Base-by-base conservation (phyloP, 169 alveolate genomes). In the Plasmodium vinckei region DNA sequence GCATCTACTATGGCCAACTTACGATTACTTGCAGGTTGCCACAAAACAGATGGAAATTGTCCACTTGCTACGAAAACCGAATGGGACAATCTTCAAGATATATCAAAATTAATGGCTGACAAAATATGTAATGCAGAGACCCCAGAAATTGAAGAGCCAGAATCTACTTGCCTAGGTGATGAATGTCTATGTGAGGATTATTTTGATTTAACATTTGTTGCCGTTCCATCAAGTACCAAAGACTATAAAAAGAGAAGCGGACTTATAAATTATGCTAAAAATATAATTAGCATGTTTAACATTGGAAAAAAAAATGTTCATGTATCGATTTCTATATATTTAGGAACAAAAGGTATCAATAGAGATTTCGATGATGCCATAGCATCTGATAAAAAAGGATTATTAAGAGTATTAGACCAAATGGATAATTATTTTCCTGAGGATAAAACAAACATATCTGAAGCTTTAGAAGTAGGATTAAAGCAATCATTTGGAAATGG, bases 1-100 rank as follows among this genome's bases (percentile, higher is more conserved):
- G 57, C 33, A 9, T 54, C 79, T 21, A 47, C 59, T 23, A 77
- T 77, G 33, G 33, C 51, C 33, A 77, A 77, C 21, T 64, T 77
- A 69, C 27, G 79, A 64, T 68, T 77, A 53, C 46, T 77, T 15
- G 88, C 70, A 6, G 88, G 88, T 25, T 77, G 88, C 27, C 77
- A 77, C 68, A 77, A 77, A 56, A 63, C 88, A 21, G 69, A 77
- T 56, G 88, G 79, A 33, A 60, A 77, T 25, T 77, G 88, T 9
- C 88, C 88, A 51, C 25, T 10, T 56, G 88, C 68, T 64, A 33
- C 65, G 65, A 77, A 77, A 54, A 65, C 39, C 9, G 88, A 77
- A 2, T 77, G 88, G 88, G 23, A 77, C 25, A 77, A 57, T 15
- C 59, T 77, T 12, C 63, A 77, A 64, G 65, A 77, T 39, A 77